These are phyloP conservation scores for Russula sp. DNA, from an alignment of 768 basidiomycete genomes.

Conservation along the genomic window DNA sequence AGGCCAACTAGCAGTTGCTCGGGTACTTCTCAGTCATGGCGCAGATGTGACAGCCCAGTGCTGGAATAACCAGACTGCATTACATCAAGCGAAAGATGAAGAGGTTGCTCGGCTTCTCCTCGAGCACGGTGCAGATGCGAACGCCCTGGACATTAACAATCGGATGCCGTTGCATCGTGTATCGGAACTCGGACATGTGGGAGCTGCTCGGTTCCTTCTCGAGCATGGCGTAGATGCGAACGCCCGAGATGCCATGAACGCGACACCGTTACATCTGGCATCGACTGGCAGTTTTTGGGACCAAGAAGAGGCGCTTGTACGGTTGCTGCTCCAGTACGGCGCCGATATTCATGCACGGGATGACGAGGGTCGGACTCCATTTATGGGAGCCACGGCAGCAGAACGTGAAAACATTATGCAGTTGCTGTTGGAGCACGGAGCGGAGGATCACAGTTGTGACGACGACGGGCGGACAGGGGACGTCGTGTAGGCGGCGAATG, in stretches of 20 bases:
- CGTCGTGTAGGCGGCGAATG: background rate
- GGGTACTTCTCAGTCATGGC: background rate
- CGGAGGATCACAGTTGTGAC: background rate
- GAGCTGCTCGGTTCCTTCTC: background rate
- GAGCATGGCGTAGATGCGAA: constrained; percentile 2
- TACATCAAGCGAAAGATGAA: background rate
- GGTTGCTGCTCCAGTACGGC: background rate
- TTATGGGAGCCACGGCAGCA: background rate
- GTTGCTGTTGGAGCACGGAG: background rate
- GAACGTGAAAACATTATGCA: background rate
- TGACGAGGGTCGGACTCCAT: background rate
- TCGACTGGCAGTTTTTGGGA: too few relatives aligned
- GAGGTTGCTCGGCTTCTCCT: background rate
- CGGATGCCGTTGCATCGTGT: background rate
- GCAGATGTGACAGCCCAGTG: background rate
- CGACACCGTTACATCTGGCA: constrained; percentile 1
- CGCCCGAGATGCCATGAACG: background rate
- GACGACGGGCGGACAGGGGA: background rate
- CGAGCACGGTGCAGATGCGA: background rate
- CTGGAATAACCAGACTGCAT: background rate
- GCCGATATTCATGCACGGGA: background rate
- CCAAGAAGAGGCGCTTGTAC: too few relatives aligned
- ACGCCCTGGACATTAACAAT: background rate
- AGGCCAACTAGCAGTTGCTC: background rate
- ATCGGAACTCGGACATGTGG: background rate